Base-by-base conservation (phyloP, 495 filamentous ascomycete species). In the Glarea lozoyensis region DNA sequence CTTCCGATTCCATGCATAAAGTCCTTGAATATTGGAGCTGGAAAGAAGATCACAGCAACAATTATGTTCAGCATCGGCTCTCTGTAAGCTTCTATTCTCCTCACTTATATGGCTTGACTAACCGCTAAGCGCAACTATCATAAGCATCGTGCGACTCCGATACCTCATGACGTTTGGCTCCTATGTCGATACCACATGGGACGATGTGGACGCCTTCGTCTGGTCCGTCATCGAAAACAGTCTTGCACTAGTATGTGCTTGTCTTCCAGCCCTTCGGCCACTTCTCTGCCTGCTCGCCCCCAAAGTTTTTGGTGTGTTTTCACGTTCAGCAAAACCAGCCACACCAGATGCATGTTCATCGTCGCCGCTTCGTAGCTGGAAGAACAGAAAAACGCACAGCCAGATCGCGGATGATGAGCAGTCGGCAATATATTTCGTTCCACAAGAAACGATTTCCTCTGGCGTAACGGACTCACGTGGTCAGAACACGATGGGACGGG, bases 201-300 rank as follows among this genome's bases (percentile, higher is more conserved):
- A 67, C 39, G 54, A 56, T 38, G 58, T 60, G 1, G 56, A 54
- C n/a, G 62, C 66, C 19, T 59, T 67, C 18, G 62, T 66, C 49
- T 75, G 69, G 69, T 62, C 57, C 42, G 54, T 61, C 10, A 50
- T 68, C 35, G 71, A 75, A 58, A 62, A 58, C 55, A 66, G 68
- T 50, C 56, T 63, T 1, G 68, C 66, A 27, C 60, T 73, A 17
- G 57, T 68, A 15, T 71, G 68, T 49, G 67, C 65, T 13, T 69
- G 64, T 42, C 49, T 68, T 6, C 31, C 31, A 6, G 31, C 31
- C n/a, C 31, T 34, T 13, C 31, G 31, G 4, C 31, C 31, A 6
- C n/a, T 34, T 13, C 5, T 34, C 4, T 7, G 6, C 6, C 5
- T 34, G 4, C n/a, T 34, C 4, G 6, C 17, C n/a, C 31, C 31